These are phyloP conservation scores for Trametes sp. DNA, from an alignment of 1,284 basidiomycete genomes.

Conservation along the genomic window DNA sequence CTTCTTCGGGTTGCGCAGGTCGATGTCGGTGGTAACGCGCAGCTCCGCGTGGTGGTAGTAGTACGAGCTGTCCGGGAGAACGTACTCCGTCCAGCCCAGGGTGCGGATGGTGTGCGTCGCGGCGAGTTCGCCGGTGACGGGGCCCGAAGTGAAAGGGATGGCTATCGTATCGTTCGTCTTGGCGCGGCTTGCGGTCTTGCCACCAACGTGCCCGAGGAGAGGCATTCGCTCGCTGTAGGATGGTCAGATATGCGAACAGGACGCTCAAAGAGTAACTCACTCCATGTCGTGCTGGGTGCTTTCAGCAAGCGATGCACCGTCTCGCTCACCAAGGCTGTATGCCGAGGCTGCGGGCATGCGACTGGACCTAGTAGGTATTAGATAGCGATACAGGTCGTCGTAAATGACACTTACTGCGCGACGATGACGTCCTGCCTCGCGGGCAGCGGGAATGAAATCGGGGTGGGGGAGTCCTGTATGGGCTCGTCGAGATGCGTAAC, in stretches of 20 bases:
- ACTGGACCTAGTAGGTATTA: conserved; percentile 17
- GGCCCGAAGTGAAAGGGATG: conserved; percentile 28
- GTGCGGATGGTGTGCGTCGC: conserved; percentile 38
- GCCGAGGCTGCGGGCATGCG: conserved; percentile 35
- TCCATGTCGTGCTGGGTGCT: conserved; percentile 36
- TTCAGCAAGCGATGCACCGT: conserved; percentile 28
- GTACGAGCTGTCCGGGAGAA: conserved; percentile 68
- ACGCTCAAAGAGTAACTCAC: conserved; percentile 28
- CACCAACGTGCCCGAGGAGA: conserved; percentile 37
- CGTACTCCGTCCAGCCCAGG: conserved; percentile 70
- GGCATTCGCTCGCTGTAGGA: conserved; percentile 48
- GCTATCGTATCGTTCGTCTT: conserved; percentile 28
- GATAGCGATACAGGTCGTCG: background rate
- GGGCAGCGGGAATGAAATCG: conserved; percentile 45
- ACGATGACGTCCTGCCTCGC: conserved; percentile 47
- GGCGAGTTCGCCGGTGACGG: conserved; percentile 38
- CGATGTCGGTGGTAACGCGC: conserved; percentile 69
- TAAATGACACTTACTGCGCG: conserved; percentile 36
- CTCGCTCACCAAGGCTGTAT: conserved; percentile 40
- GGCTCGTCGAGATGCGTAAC: conserved; percentile 6
- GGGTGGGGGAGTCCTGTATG: conserved; percentile 30
- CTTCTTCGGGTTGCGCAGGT: conserved; percentile 58
- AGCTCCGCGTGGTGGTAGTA: conserved; percentile 71
- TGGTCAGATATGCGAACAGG: conserved; percentile 7
- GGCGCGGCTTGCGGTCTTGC: conserved; percentile 28